Evolutionary conservation across 495 filamentous ascomycete species (phyloP).

Genomic region (Elasticomyces elasticus): DNA sequence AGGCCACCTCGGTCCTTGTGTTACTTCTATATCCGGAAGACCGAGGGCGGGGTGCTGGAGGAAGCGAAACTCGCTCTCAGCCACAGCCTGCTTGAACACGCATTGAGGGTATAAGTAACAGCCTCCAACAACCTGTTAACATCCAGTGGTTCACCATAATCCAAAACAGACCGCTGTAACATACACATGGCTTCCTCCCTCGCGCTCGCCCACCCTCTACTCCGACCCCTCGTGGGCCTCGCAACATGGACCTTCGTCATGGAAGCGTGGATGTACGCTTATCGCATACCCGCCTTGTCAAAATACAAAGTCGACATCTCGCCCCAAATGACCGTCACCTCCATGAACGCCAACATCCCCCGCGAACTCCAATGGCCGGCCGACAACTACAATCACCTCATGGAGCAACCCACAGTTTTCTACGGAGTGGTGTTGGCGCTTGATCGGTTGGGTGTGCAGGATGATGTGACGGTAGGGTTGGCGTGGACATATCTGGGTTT

Average conservation of each 20-base stretch:
- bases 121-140: too few relatives aligned
- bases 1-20: too few relatives aligned
- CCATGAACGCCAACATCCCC: constrained; percentile 22
- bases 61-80: too few relatives aligned
- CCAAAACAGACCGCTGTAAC: neutral
- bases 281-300: constrained; percentile 6
- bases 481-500: constrained; percentile 27
- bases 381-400: constrained; percentile 27
- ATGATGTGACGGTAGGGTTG: constrained; percentile 14
- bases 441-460: constrained; percentile 7
- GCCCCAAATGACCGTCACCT: neutral
- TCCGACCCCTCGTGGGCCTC: constrained; percentile 21
- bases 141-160: too few relatives aligned
- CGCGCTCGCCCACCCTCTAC: constrained; percentile 4
- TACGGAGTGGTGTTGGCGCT: constrained; percentile 24
- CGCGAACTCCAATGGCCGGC: constrained; percentile 17
- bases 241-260: constrained; percentile 25
- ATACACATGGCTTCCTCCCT: neutral
- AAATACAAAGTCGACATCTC: constrained; percentile 13
- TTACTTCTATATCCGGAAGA: too few relatives aligned
- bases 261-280: constrained; percentile 27
- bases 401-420: constrained; percentile 27
- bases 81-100: too few relatives aligned
- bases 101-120: too few relatives aligned
- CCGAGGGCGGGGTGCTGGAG: too few relatives aligned